Evolutionary conservation across 140 eudicot species (phyloP).

Genomic region (Cichorium intybus): DNA sequence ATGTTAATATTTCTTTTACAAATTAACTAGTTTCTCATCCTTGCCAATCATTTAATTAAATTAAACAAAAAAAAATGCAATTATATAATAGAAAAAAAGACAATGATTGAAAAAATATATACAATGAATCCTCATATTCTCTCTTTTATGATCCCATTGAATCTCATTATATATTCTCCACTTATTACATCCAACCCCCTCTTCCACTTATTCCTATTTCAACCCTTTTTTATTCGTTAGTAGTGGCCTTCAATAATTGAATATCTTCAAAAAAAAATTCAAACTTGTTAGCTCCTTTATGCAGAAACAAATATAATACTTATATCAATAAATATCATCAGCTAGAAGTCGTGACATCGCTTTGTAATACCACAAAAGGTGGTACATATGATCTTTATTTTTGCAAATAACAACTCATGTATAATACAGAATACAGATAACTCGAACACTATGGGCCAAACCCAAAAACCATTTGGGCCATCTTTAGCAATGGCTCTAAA

Average conservation of each 20-base stretch:
- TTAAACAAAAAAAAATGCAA: neutral
- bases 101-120: neutral
- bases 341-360: neutral
- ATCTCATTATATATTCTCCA: slow-evolving; percentile 19
- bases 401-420: neutral
- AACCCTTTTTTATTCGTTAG: neutral
- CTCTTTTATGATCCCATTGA: slow-evolving; percentile 18
- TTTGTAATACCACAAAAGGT: neutral
- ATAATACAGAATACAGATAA: neutral
- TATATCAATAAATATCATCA: neutral
- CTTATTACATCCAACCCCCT: slow-evolving; percentile 34
- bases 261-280: neutral
- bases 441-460: slow-evolving; percentile 26
- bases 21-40: neutral
- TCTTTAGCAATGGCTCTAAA: slow-evolving; percentile 54
- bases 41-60: too few species aligned
- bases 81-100: neutral
- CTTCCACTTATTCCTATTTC: slow-evolving; percentile 21
- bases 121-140: slow-evolving; percentile 3
- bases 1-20: neutral
- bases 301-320: neutral
- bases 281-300: neutral
- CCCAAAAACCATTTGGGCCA: slow-evolving; percentile 49
- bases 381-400: neutral
- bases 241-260: slow-evolving; percentile 22